A percentile compares a stretch with the other conserved stretches of the same genome.
Conservation (phyloP, 495 filamentous ascomycete species). For the Penicillium bialowiezense region DNA sequence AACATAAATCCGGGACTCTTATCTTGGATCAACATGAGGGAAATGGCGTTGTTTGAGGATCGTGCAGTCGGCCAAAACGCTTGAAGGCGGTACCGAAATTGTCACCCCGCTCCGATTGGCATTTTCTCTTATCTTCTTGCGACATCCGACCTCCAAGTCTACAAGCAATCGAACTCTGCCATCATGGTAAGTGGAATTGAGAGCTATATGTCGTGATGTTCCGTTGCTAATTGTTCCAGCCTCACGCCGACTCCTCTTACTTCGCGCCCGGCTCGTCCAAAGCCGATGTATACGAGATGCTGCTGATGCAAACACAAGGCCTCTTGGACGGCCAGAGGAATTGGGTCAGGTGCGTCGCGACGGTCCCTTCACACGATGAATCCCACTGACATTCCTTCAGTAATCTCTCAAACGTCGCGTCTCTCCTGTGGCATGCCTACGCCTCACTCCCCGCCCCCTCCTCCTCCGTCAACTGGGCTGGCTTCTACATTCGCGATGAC, state of each 20-base stretch:
- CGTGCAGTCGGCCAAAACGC: too few relatives aligned
- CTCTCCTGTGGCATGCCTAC: constrained; percentile 84
- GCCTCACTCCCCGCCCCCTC: constrained; percentile 74
- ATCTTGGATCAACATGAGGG: neutral
- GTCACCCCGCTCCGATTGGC: neutral
- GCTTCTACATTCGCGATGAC: constrained; percentile 81
- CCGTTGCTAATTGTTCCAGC: constrained; percentile 44
- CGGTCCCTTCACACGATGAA: neutral
- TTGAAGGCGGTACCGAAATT: neutral
- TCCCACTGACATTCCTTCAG: constrained; percentile 38
- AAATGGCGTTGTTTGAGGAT: too few relatives aligned
- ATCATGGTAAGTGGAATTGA: constrained; percentile 4
- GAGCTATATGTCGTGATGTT: neutral
- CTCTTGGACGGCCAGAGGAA: constrained; percentile 79
- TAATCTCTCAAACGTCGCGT: constrained; percentile 81
- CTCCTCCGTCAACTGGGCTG: constrained; percentile 79
- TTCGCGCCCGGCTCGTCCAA: constrained; percentile 67
- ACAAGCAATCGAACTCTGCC: neutral
- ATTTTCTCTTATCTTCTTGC: neutral
- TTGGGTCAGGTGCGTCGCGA: constrained; percentile 77
- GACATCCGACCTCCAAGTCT: too few relatives aligned
- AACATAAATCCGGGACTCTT: neutral
- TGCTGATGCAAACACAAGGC: constrained; percentile 66
- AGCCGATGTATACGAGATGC: constrained; percentile 71
- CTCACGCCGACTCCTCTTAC: constrained; percentile 82